These are phyloP conservation scores for Aspergillus caelatus DNA, from an alignment of 2,329 filamentous ascomycete genomes.

Conservation along the genomic window DNA sequence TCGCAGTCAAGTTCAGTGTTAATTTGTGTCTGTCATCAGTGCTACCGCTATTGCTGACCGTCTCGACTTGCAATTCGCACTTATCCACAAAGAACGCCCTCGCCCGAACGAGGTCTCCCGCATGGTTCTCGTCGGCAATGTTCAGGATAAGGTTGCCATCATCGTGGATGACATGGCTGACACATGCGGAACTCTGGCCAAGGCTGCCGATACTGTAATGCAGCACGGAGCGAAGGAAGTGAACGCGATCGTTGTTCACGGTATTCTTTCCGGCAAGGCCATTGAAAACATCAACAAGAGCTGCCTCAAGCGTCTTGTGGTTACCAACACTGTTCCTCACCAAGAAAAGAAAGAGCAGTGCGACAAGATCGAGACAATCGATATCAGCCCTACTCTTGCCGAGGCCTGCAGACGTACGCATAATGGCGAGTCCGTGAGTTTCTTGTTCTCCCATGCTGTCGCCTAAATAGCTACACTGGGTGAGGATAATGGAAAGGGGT, in stretches of 20 bases:
- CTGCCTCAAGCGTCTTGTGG: conserved; percentile 75
- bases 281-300: conserved; percentile 84
- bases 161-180: conserved; percentile 98
- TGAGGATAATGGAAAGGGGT: not conserved
- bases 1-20: not conserved
- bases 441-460: conserved; percentile 53
- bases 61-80: conserved; percentile 84
- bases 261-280: conserved; percentile 84
- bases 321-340: conserved; percentile 86
- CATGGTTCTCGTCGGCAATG: conserved; percentile 96
- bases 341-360: conserved; percentile 79
- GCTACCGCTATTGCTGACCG: conserved; percentile 92
- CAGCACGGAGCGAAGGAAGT: conserved; percentile 84
- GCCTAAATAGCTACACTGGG: conserved; percentile 26
- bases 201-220: conserved; percentile 87
- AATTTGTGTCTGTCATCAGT: conserved; percentile 42
- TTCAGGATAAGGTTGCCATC: conserved; percentile 87
- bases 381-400: conserved; percentile 76
- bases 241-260: conserved; percentile 93
- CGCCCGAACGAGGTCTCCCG: conserved; percentile 88
- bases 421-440: conserved; percentile 56
- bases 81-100: conserved; percentile 95
- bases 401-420: conserved; percentile 55
- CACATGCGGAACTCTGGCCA: conserved; percentile 84
- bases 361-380: conserved; percentile 82